A percentile compares a stretch with the other conserved stretches of the same genome.
Evolutionary conservation across 495 filamentous ascomycete species (phyloP).

Genomic region (Hypoxylon crocopeplum): DNA sequence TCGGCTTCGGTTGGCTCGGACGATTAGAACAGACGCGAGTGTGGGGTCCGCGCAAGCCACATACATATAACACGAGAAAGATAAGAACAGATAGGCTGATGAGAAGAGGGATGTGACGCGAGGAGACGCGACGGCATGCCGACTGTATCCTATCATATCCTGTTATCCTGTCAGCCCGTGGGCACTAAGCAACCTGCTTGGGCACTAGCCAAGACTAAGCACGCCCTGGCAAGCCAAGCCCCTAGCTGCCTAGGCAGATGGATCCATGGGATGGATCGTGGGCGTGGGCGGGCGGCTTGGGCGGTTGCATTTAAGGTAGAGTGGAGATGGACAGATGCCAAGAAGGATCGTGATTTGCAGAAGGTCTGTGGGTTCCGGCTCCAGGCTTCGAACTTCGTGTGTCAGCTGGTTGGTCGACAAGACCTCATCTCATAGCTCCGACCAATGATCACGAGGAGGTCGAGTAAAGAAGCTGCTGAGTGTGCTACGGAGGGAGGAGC

Average conservation of each 20-base stretch:
- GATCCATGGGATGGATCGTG: slow-evolving; percentile 33
- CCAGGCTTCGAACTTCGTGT: slow-evolving; percentile 35
- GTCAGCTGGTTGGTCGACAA: slow-evolving; percentile 46
- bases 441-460: slow-evolving; percentile 32
- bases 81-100: slow-evolving; percentile 26
- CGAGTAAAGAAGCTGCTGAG: too few relatives aligned
- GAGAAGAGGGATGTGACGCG: slow-evolving; percentile 28
- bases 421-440: slow-evolving; percentile 38
- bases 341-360: slow-evolving; percentile 41
- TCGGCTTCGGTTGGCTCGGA: slow-evolving; percentile 31
- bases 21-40: slow-evolving; percentile 17
- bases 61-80: slow-evolving; percentile 39
- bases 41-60: slow-evolving; percentile 38
- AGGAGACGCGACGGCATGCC: slow-evolving; percentile 33
- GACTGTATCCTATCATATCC: slow-evolving; percentile 22
- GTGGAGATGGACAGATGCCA: slow-evolving; percentile 34
- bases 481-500: slow-evolving; percentile 4
- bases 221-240: slow-evolving; percentile 10
- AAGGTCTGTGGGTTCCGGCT: slow-evolving; percentile 41
- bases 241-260: slow-evolving; percentile 4
- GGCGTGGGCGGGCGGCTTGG: slow-evolving; percentile 34
- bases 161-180: slow-evolving; percentile 15
- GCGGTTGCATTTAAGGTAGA: slow-evolving; percentile 40
- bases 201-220: too few relatives aligned
- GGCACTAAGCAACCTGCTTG: background rate